Evolutionary conservation across 2,329 filamentous ascomycete genomes (phyloP).

Genomic region (Trichoderma hamatum): DNA sequence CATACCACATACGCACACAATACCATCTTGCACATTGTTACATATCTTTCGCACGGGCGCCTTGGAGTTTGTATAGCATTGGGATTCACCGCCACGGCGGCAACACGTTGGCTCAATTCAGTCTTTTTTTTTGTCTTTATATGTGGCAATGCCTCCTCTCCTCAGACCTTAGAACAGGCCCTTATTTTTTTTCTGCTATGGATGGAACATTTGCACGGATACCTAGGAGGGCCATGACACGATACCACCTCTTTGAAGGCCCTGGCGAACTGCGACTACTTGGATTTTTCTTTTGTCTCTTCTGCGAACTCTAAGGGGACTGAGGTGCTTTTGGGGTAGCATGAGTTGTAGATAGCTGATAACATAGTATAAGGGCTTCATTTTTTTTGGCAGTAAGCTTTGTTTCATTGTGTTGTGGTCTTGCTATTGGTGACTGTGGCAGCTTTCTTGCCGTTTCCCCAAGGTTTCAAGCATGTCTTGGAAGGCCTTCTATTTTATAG

Average conservation of each 20-base stretch:
- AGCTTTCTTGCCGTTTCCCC: too few relatives aligned
- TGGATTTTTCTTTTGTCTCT: constrained; percentile 16
- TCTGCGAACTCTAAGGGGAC: not conserved
- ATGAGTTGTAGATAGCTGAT: constrained; percentile 13
- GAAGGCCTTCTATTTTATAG: too few relatives aligned
- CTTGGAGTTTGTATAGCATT: constrained; percentile 34
- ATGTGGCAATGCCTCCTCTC: not conserved
- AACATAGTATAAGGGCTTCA: constrained; percentile 8
- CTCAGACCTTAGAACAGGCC: constrained; percentile 12
- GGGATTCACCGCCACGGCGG: constrained; percentile 27
- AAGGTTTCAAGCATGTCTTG: not conserved
- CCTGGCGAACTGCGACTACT: constrained; percentile 18
- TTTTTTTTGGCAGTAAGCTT: not conserved
- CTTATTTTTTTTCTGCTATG: constrained; percentile 3
- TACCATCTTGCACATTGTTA: constrained; percentile 16
- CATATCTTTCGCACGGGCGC: constrained; percentile 29
- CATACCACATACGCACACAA: not conserved
- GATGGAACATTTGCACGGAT: not conserved
- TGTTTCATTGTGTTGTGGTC: not conserved
- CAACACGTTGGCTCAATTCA: constrained; percentile 7
- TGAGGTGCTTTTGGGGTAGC: not conserved
- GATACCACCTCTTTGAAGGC: constrained; percentile 23
- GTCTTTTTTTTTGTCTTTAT: constrained; percentile 12
- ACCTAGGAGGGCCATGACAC: constrained; percentile 15
- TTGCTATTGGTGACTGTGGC: not conserved